A percentile compares a stretch with the other conserved stretches of the same genome.
Conservation (phyloP, 441 rosid species). For the Adansonia grandidieri region DNA sequence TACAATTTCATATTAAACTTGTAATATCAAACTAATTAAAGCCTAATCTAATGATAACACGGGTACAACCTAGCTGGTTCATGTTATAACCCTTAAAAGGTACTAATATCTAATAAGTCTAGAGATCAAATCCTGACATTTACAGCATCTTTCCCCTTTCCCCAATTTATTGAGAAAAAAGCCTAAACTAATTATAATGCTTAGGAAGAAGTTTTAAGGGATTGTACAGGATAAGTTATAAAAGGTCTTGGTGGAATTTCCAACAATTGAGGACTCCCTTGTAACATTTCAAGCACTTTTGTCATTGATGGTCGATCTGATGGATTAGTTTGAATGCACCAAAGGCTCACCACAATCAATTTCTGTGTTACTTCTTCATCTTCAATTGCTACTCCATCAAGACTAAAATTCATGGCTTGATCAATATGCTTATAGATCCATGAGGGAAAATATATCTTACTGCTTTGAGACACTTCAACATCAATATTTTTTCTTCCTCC, state of each 20-base stretch:
- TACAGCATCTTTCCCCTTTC: too few species aligned
- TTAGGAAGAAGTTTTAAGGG: too few species aligned
- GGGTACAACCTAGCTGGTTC: too few species aligned
- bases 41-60: too few species aligned
- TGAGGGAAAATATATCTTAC: constrained; percentile 32
- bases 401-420: not conserved
- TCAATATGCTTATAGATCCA: constrained; percentile 32
- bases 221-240: not conserved
- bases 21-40: too few species aligned
- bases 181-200: too few species aligned
- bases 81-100: too few species aligned
- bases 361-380: constrained; percentile 36
- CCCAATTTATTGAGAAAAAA: too few species aligned
- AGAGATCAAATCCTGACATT: too few species aligned
- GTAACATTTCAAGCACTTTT: constrained; percentile 39
- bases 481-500: constrained; percentile 32
- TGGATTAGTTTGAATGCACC: constrained; percentile 31
- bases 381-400: not conserved
- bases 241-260: not conserved
- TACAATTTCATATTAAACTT: too few species aligned
- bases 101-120: too few species aligned
- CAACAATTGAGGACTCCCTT: not conserved
- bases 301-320: constrained; percentile 39
- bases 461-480: not conserved
- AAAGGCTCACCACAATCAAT: constrained; percentile 24